phyloP scores from a whole-genome alignment of 2,329 filamentous ascomycete species.

The Cercospora nicotianae region DNA sequence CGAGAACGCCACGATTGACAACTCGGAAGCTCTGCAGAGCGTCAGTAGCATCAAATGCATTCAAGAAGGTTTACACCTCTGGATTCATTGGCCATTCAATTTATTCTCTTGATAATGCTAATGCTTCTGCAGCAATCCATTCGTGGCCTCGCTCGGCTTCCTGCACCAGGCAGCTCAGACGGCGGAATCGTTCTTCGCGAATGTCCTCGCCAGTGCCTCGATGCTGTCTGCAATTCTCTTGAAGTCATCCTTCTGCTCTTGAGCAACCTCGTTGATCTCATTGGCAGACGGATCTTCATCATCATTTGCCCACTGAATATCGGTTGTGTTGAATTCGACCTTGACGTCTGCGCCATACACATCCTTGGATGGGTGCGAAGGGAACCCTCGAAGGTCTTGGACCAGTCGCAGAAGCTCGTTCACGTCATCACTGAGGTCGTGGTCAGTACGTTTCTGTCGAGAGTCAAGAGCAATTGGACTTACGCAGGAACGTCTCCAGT shows the following conservation, averaged over 20 bases:
- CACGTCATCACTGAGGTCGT: slow-evolving; percentile 41
- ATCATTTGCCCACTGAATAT: slow-evolving; percentile 46
- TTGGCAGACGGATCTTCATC: slow-evolving; percentile 41
- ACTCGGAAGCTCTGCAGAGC: not conserved
- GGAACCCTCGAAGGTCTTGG: slow-evolving; percentile 43
- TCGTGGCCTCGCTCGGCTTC: not conserved
- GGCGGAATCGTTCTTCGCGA: slow-evolving; percentile 44
- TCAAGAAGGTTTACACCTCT: not conserved
- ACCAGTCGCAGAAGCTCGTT: slow-evolving; percentile 44
- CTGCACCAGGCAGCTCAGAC: slow-evolving; percentile 8
- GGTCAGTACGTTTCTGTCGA: slow-evolving; percentile 1
- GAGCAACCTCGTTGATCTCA: slow-evolving; percentile 38
- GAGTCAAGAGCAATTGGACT: slow-evolving; percentile 5
- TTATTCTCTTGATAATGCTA: not conserved
- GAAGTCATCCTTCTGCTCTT: slow-evolving; percentile 47
- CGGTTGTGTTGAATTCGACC: slow-evolving; percentile 45
- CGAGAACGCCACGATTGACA: not conserved
- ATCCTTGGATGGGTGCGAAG: slow-evolving; percentile 42
- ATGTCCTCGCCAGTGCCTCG: slow-evolving; percentile 43
- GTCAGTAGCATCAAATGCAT: not conserved
- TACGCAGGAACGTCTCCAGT: slow-evolving; percentile 41
- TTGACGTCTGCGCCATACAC: slow-evolving; percentile 43
- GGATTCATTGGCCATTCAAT: not conserved
- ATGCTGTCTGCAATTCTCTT: slow-evolving; percentile 47
- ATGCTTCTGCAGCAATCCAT: slow-evolving; percentile 27